These are phyloP conservation scores for Aspergillus pseudoglaucus DNA, from an alignment of 2,329 filamentous ascomycete species.

Conservation along the genomic window DNA sequence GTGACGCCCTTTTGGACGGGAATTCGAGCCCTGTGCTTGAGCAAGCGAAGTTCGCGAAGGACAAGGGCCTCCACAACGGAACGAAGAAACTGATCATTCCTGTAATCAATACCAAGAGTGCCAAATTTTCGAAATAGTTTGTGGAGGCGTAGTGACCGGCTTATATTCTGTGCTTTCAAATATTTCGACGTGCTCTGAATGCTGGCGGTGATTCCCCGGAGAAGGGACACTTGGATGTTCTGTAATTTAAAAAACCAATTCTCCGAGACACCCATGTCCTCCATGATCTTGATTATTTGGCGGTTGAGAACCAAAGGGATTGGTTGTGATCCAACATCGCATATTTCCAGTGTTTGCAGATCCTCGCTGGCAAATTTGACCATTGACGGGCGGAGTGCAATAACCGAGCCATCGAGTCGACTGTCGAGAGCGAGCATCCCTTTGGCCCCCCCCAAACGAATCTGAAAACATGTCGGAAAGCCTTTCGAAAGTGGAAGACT, in stretches of 20 bases:
- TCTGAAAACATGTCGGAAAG: conserved; percentile 63
- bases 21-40: conserved; percentile 76
- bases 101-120: conserved; percentile 57
- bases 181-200: conserved; percentile 60
- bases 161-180: conserved; percentile 56
- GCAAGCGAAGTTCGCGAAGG: conserved; percentile 61
- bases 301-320: conserved; percentile 68
- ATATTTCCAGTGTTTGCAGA: conserved; percentile 13
- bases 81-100: conserved; percentile 62
- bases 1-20: conserved; percentile 65
- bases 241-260: conserved; percentile 61
- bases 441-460: conserved; percentile 67
- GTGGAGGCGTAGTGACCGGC: conserved; percentile 54
- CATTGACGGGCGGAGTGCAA: conserved; percentile 69
- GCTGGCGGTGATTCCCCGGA: conserved; percentile 55
- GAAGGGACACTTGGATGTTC: conserved; percentile 51
- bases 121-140: conserved; percentile 54
- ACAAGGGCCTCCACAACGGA: conserved; percentile 63
- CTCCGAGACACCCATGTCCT: conserved; percentile 61
- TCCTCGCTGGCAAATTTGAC: conserved; percentile 66
- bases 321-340: conserved; percentile 58
- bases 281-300: conserved; percentile 77
- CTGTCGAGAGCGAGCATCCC: conserved; percentile 70
- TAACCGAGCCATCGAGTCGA: conserved; percentile 49
- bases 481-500: conserved; percentile 42